phyloP scores from a whole-genome alignment of 768 basidiomycete species.

The Xerocomellus amylosporus region DNA sequence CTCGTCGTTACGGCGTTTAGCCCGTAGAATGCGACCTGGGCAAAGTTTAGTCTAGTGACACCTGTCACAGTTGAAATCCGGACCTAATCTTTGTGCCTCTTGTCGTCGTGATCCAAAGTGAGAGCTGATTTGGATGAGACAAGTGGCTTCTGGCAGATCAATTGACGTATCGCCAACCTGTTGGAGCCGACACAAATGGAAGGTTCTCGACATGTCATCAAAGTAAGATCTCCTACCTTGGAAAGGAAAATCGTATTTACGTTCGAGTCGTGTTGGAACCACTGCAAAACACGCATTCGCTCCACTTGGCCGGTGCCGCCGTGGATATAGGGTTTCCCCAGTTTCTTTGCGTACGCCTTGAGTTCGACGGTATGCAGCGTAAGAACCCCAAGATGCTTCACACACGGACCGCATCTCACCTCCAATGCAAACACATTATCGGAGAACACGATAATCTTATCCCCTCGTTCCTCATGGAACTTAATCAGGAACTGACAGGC shows the following conservation, averaged over 20 bases:
- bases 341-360: constrained; percentile 89
- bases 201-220: constrained; percentile 7
- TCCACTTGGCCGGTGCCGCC: constrained; percentile 94
- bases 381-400: neutral
- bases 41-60: constrained; percentile 12
- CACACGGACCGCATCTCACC: constrained; percentile 44
- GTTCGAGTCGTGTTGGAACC: constrained; percentile 92
- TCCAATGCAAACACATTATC: constrained; percentile 97
- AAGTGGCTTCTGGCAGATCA: constrained; percentile 97
- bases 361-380: neutral
- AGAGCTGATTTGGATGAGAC: constrained; percentile 98
- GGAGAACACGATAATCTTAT: constrained; percentile 99
- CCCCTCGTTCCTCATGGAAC: constrained; percentile 95
- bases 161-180: constrained; percentile 98
- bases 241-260: constrained; percentile 99
- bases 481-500: constrained; percentile 98
- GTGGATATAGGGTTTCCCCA: constrained; percentile 93
- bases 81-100: constrained; percentile 94
- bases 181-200: constrained; percentile 15
- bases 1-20: constrained; percentile 97
- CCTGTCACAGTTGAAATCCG: constrained; percentile 23
- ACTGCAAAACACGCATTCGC: constrained; percentile 90
- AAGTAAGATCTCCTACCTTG: constrained; percentile 57
- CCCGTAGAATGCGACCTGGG: constrained; percentile 89
- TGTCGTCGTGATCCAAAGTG: constrained; percentile 98